Evolutionary conservation across 768 basidiomycete species (phyloP), one percentile per base, ranked within the genome.

Genomic region (Russula virescens): DNA sequence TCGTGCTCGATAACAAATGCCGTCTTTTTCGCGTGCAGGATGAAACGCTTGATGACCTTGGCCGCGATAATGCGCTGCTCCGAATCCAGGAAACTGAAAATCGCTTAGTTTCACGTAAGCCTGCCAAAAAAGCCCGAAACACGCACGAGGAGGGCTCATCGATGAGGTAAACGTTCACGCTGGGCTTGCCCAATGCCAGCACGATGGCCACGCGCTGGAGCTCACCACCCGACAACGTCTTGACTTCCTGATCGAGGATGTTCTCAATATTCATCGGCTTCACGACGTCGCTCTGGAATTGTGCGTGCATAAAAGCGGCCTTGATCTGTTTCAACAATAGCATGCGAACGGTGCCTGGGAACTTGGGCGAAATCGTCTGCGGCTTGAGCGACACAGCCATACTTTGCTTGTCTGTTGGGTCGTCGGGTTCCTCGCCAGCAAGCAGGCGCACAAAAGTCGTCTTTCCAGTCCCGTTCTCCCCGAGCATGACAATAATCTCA

Each of bases 1-100:
- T 98, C 96, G 85, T 99, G 97, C 82, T 99, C 97, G 71, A 99
- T 98, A 69, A 99, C 83, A 74, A 99, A 98, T 0, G 97, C 97
- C 1, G 95, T 98, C 78, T 95, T 94, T 80, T 97, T 97, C 16
- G 94, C 84, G 71, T 97, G 91, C 34, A 98, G 85, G 71, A 99
- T 92, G 76, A 96, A 98, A 52, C 96, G 87, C 76, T 99, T 98
- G 79, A 99, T 98, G 69, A 98, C 94, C 73, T 98, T 96, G 72
- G 88, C 88, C 19, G 96, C 91, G 67, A 95, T 92, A 73, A 99
- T 98, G 86, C 97, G 97, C 74, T 99, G 97, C 73, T 99, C 97
- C 35, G 96, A 98, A 73, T 99, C 97, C 69, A 99, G 79, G 87
- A 95, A 96, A 74, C 89, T 90, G 58, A 60, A 55, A 31, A 16